A percentile compares a stretch with the other conserved stretches of the same genome.
Conservation (phyloP, 371 early-diverging fungal genomes). For the Haplosporangium sp. region DNA sequence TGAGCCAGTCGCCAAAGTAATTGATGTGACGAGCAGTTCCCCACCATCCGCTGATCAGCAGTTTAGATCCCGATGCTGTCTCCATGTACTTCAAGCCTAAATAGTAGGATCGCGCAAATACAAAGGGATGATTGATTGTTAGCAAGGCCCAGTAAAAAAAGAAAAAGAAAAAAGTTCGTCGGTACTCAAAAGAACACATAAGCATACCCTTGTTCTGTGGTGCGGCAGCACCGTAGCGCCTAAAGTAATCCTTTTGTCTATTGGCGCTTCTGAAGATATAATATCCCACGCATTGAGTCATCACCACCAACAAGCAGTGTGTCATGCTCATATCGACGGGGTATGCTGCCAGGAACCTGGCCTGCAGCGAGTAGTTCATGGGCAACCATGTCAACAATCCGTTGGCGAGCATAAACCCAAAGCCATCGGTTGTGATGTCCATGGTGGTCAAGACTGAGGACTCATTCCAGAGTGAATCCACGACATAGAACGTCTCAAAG, state of each 20-base stretch:
- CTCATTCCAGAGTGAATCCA: conserved; percentile 87
- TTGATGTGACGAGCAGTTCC: conserved; percentile 92
- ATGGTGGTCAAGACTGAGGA: conserved; percentile 90
- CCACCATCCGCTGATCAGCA: conserved; percentile 94
- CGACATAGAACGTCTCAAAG: conserved; percentile 85
- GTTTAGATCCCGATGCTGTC: conserved; percentile 80
- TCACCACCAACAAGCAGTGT: conserved; percentile 60
- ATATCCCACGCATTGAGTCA: conserved; percentile 74
- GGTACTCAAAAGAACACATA: background rate
- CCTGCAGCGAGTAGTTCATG: conserved; percentile 88
- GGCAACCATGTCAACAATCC: conserved; percentile 94
- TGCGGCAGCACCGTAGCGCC: conserved; percentile 75
- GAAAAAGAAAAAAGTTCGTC: background rate
- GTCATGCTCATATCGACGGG: conserved; percentile 61
- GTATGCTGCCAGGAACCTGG: conserved; percentile 82
- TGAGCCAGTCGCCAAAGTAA: conserved; percentile 91
- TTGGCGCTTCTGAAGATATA: conserved; percentile 91
- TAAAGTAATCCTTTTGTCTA: conserved; percentile 87
- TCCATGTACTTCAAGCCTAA: conserved; percentile 82
- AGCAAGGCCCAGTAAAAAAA: no score
- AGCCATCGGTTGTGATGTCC: conserved; percentile 95
- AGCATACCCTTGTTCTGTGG: conserved; percentile 67
- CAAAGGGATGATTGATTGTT: background rate
- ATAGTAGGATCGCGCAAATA: background rate
- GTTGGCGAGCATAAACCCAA: conserved; percentile 93